A percentile compares a stretch with the other conserved stretches of the same genome.
These are phyloP conservation scores for Stentor roeselii DNA, from an alignment of 73 alveolate genomes.

Conservation along the genomic window DNA sequence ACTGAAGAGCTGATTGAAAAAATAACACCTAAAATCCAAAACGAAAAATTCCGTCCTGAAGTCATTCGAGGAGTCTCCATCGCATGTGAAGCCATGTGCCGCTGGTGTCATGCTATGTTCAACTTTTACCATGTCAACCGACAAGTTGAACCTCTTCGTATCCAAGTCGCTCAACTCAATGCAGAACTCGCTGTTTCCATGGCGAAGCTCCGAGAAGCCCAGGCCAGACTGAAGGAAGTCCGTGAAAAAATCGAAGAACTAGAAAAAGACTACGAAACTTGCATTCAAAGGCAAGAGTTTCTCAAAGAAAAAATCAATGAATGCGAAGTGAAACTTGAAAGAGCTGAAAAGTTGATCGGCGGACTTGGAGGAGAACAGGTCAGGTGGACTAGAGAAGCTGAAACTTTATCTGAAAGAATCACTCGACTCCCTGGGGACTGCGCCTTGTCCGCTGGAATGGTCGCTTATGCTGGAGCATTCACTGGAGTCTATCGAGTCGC, in stretches of 20 bases:
- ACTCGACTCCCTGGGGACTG: slow-evolving; percentile 92
- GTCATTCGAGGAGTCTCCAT: slow-evolving; percentile 69
- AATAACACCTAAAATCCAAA: slow-evolving; percentile 48
- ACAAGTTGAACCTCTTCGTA: slow-evolving; percentile 16
- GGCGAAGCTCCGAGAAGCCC: slow-evolving; percentile 44
- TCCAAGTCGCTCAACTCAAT: slow-evolving; percentile 17
- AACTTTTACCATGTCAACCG: slow-evolving; percentile 53
- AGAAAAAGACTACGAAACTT: slow-evolving; percentile 64
- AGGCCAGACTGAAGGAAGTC: slow-evolving; percentile 72
- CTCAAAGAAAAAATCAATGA: slow-evolving; percentile 53
- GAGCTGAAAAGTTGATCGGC: slow-evolving; percentile 95
- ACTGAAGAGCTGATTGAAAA: slow-evolving; percentile 65
- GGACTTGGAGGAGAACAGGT: slow-evolving; percentile 96
- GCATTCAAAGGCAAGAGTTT: slow-evolving; percentile 50
- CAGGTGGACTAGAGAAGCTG: slow-evolving; percentile 96
- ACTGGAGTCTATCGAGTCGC: slow-evolving; percentile 83
- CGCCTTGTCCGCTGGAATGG: slow-evolving; percentile 94
- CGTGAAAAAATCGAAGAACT: slow-evolving; percentile 72
- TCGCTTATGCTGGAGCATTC: slow-evolving; percentile 97
- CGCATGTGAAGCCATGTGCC: slow-evolving; percentile 70
- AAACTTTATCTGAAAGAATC: slow-evolving; percentile 70
- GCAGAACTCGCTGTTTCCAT: slow-evolving; percentile 38
- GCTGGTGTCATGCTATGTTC: slow-evolving; percentile 84
- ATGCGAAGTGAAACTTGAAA: slow-evolving; percentile 82
- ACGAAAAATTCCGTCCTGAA: slow-evolving; percentile 70